Conservation (phyloP, 768 basidiomycete species). For the Scleroderma bovista region DNA sequence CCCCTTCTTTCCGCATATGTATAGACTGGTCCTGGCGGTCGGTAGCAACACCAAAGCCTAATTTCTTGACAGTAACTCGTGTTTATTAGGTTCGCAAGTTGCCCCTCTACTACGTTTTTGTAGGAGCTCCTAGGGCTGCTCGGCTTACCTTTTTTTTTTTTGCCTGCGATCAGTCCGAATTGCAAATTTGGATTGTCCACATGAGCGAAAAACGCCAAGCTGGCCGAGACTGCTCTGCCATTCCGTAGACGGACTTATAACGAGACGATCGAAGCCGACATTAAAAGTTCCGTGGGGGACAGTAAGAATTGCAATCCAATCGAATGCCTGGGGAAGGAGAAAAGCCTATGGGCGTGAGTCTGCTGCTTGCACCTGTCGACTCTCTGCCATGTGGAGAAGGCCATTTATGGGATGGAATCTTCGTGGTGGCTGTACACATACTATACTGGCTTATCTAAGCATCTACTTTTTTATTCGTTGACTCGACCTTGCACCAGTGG, state of each 20-base stretch:
- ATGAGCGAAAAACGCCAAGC: not conserved
- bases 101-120: too few relatives aligned
- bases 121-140: too few relatives aligned
- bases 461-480: too few relatives aligned
- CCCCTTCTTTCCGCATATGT: conserved; percentile 32
- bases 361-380: too few relatives aligned
- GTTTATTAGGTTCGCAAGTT: too few relatives aligned
- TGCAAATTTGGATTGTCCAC: conserved; percentile 1
- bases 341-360: too few relatives aligned
- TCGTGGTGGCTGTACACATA: too few relatives aligned
- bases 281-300: conserved; percentile 7
- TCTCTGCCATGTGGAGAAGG: not conserved
- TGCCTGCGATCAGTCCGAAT: not conserved
- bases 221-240: not conserved
- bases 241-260: not conserved
- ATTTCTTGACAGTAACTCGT: conserved; percentile 8
- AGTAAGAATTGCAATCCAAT: not conserved
- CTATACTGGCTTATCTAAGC: too few relatives aligned
- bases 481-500: conserved; percentile 9
- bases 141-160: not conserved
- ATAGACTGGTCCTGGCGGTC: conserved; percentile 28
- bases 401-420: not conserved
- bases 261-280: not conserved
- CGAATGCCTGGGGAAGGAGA: too few relatives aligned
- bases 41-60: conserved; percentile 34